Conservation (phyloP, 345 rosid genomes). For the Aurinia saxatilis region DNA sequence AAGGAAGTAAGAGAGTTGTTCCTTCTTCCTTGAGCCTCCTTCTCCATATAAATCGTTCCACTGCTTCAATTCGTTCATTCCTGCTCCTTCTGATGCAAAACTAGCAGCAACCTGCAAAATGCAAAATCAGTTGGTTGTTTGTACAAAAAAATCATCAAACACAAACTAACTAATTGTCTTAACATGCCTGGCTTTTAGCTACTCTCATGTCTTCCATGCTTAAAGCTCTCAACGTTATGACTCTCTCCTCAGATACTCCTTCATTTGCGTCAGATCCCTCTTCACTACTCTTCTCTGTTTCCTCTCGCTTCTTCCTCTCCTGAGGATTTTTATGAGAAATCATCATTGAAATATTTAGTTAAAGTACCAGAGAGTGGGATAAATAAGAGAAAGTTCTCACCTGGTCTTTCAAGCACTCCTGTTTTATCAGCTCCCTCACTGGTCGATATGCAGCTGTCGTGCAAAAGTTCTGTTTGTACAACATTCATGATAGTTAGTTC, state of each 20-base stretch:
- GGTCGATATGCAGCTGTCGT: constrained; percentile 94
- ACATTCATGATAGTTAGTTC: constrained; percentile 5
- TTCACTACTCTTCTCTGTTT: constrained; percentile 46
- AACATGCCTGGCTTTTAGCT: constrained; percentile 81
- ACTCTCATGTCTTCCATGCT: constrained; percentile 89
- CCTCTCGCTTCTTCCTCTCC: constrained; percentile 43
- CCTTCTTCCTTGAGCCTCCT: constrained; percentile 95
- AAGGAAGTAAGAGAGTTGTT: constrained; percentile 82
- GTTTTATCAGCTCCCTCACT: constrained; percentile 80
- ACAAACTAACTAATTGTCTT: not conserved
- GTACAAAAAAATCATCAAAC: constrained; percentile 7
- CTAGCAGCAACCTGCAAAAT: constrained; percentile 77
- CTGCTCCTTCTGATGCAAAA: constrained; percentile 73
- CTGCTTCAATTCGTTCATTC: constrained; percentile 78
- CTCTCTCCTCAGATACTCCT: constrained; percentile 50
- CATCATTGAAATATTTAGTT: not conserved
- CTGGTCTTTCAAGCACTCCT: constrained; percentile 71
- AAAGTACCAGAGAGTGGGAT: not conserved
- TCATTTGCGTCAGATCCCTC: constrained; percentile 32
- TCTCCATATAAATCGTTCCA: constrained; percentile 92
- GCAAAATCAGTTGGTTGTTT: not conserved
- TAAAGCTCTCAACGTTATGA: constrained; percentile 59
- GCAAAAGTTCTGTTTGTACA: constrained; percentile 74
- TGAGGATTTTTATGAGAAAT: not conserved
- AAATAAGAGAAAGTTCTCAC: constrained; percentile 27